Evolutionary conservation across 257 asterid species (phyloP).

Genomic region (Solanum pimpinellifolium): DNA sequence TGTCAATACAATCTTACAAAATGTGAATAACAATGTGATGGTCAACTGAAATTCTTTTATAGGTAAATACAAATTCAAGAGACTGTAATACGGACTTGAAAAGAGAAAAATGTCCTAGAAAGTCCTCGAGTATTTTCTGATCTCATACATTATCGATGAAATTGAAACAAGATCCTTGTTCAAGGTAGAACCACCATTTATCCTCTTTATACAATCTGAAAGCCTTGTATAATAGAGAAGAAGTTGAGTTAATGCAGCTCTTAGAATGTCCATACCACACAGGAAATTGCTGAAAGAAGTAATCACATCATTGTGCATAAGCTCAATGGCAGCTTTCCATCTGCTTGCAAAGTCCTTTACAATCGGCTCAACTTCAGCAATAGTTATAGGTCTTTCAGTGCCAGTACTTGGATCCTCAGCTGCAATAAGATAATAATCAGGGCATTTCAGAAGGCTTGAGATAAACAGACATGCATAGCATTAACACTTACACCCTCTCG

Average conservation of each 20-base stretch:
- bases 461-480: neutral
- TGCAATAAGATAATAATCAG: conserved; percentile 11
- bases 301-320: conserved; percentile 92
- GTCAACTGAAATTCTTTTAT: neutral
- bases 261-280: conserved; percentile 92
- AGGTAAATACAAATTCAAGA: neutral
- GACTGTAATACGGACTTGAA: neutral
- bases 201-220: conserved; percentile 76
- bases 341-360: conserved; percentile 88
- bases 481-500: conserved; percentile 63
- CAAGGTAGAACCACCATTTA: conserved; percentile 63
- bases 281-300: conserved; percentile 88
- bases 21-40: neutral
- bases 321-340: conserved; percentile 94
- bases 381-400: conserved; percentile 49
- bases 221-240: conserved; percentile 91
- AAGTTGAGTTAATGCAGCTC: conserved; percentile 91
- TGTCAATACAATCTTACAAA: neutral
- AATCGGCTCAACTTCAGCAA: conserved; percentile 74
- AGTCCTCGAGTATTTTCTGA: conserved; percentile 84
- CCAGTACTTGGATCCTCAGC: conserved; percentile 72
- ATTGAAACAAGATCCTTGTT: conserved; percentile 96
- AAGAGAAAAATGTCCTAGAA: conserved; percentile 10
- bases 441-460: neutral
- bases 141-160: conserved; percentile 87